Evolutionary conservation across 352 stramenopile genomes (phyloP).

Genomic region (Globisporangium okanoganense): DNA sequence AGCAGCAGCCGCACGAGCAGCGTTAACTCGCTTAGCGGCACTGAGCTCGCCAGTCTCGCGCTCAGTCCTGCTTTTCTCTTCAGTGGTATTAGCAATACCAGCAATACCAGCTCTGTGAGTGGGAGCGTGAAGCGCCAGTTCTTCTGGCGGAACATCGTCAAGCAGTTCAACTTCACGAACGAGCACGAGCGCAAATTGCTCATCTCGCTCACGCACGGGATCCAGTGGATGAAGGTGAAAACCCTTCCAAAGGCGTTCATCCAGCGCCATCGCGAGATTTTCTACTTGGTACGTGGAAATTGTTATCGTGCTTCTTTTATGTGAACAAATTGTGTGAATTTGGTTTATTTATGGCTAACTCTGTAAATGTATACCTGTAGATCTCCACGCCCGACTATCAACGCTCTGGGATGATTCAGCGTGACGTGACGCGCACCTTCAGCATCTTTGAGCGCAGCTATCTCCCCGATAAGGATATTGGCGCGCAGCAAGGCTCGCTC

Average conservation of each 20-base stretch:
- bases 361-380: slow-evolving; percentile 7
- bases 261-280: slow-evolving; percentile 72
- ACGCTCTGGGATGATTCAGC: slow-evolving; percentile 64
- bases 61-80: neutral
- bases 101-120: too few relatives aligned
- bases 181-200: slow-evolving; percentile 56
- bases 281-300: slow-evolving; percentile 43
- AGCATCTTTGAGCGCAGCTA: slow-evolving; percentile 76
- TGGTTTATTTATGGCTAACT: neutral
- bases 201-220: slow-evolving; percentile 59
- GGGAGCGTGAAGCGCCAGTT: slow-evolving; percentile 31
- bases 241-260: slow-evolving; percentile 51
- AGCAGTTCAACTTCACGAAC: slow-evolving; percentile 76
- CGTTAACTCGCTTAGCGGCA: slow-evolving; percentile 6
- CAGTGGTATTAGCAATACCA: neutral
- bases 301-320: too few relatives aligned
- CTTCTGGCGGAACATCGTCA: slow-evolving; percentile 81
- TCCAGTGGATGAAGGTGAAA: slow-evolving; percentile 62
- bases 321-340: too few relatives aligned
- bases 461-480: slow-evolving; percentile 29
- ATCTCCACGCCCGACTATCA: slow-evolving; percentile 64
- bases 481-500: slow-evolving; percentile 53
- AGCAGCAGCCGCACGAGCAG: slow-evolving; percentile 14
- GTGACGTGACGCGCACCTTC: slow-evolving; percentile 83
- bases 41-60: neutral